These are phyloP conservation scores for Fusarium subglutinans DNA, from an alignment of 2,329 filamentous ascomycete genomes.

Conservation along the genomic window DNA sequence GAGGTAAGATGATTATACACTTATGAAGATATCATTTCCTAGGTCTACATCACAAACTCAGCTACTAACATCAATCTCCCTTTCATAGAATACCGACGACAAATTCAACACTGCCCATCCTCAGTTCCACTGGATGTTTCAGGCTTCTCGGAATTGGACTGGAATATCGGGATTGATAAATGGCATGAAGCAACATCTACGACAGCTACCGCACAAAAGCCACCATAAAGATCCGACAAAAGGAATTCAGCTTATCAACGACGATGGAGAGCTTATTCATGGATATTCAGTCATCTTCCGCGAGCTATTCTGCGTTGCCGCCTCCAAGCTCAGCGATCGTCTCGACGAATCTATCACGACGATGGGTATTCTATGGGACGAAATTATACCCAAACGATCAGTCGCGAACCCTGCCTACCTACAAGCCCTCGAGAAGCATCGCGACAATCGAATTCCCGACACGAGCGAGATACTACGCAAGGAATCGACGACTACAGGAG, in stretches of 20 bases:
- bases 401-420: constrained; percentile 31
- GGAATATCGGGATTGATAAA: constrained; percentile 73
- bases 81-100: constrained; percentile 63
- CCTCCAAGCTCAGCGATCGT: constrained; percentile 73
- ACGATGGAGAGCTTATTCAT: constrained; percentile 66
- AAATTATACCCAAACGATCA: constrained; percentile 74
- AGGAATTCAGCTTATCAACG: constrained; percentile 57
- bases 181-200: constrained; percentile 76
- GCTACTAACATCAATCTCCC: neutral
- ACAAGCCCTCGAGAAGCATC: constrained; percentile 17
- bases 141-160: constrained; percentile 80
- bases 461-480: constrained; percentile 11
- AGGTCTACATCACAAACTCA: neutral
- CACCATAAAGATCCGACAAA: constrained; percentile 21
- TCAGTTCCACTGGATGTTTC: constrained; percentile 88
- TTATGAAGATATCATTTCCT: neutral
- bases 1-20: constrained; percentile 52
- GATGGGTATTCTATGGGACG: constrained; percentile 77
- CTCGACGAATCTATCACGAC: constrained; percentile 70
- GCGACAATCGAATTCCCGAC: neutral
- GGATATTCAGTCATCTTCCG: constrained; percentile 82
- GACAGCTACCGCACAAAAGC: constrained; percentile 52
- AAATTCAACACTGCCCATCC: constrained; percentile 79
- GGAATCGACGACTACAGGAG: constrained; percentile 3
- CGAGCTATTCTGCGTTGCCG: constrained; percentile 84